Evolutionary conservation across 2,329 filamentous ascomycete species (phyloP).

Genomic region (Sclerotinia nivalis): DNA sequence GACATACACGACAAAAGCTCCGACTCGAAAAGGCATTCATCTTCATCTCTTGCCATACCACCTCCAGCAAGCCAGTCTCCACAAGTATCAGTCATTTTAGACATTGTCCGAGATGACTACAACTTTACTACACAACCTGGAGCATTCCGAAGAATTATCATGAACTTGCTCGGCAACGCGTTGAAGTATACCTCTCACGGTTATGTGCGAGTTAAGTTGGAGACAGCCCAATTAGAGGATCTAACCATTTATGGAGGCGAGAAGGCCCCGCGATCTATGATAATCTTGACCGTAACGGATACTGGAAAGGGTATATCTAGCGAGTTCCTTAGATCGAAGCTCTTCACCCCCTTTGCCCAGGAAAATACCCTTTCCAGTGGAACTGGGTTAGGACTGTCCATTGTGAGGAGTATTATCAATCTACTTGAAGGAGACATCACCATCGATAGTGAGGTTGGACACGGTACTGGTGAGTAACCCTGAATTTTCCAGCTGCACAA

Average conservation of each 20-base stretch:
- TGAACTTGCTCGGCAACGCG: conserved; percentile 65
- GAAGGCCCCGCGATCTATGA: conserved; percentile 33
- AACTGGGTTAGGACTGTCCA: conserved; percentile 63
- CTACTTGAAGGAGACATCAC: conserved; percentile 61
- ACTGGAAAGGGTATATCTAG: conserved; percentile 68
- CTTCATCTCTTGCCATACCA: conserved; percentile 12
- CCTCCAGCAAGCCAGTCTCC: conserved; percentile 23
- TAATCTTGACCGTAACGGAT: conserved; percentile 71
- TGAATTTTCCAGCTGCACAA: background rate
- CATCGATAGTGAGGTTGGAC: conserved; percentile 54
- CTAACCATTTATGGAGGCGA: conserved; percentile 30
- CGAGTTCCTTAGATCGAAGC: conserved; percentile 60
- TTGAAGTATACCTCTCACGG: conserved; percentile 62
- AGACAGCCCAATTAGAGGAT: conserved; percentile 36
- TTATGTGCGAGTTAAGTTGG: conserved; percentile 48
- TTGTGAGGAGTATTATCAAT: conserved; percentile 63
- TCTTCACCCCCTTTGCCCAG: conserved; percentile 65
- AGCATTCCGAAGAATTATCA: conserved; percentile 53
- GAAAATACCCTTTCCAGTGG: conserved; percentile 63
- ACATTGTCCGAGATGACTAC: conserved; percentile 38
- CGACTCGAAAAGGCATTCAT: conserved; percentile 20
- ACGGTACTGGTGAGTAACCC: conserved; percentile 54
- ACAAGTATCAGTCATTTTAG: conserved; percentile 38
- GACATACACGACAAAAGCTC: conserved; percentile 26
- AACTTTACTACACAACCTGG: conserved; percentile 56